Evolutionary conservation across 2,329 filamentous ascomycete genomes (phyloP).

Genomic region (Metarhizium guizhouense): DNA sequence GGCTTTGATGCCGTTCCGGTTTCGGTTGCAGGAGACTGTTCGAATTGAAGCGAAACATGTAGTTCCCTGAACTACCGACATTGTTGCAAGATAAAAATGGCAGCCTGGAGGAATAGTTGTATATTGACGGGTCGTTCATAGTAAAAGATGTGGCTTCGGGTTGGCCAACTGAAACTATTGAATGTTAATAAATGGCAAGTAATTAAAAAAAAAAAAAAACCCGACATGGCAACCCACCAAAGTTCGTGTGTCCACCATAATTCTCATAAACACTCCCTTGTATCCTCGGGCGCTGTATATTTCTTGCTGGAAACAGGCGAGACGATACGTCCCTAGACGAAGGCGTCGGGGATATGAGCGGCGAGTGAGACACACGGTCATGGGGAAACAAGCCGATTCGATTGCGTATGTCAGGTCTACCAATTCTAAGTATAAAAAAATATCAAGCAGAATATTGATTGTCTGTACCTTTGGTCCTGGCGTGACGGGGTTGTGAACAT

Average conservation of each 20-base stretch:
- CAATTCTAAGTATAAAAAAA: conserved; percentile 4
- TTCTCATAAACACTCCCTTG: conserved; percentile 7
- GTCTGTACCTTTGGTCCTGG: conserved; percentile 16
- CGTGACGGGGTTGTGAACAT: conserved; percentile 12
- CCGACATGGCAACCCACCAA: conserved; percentile 2
- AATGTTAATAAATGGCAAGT: neutral
- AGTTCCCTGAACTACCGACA: conserved; percentile 15
- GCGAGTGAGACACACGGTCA: conserved; percentile 28
- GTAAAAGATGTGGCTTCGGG: conserved; percentile 17
- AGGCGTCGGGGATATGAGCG: conserved; percentile 27
- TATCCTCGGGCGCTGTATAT: conserved; percentile 12
- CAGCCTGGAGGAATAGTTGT: conserved; percentile 19
- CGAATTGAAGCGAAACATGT: conserved; percentile 17
- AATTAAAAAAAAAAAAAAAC: neutral
- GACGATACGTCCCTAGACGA: conserved; percentile 18
- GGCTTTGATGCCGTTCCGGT: conserved; percentile 15
- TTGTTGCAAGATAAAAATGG: conserved; percentile 16
- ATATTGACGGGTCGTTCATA: conserved; percentile 22
- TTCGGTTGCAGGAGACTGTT: conserved; percentile 17
- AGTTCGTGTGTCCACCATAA: conserved; percentile 4
- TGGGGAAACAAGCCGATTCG: conserved; percentile 26
- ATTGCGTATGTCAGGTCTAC: conserved; percentile 23
- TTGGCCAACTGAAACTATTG: conserved; percentile 15
- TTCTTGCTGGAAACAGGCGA: conserved; percentile 16
- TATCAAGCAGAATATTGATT: neutral